phyloP scores from a whole-genome alignment of 2,329 filamentous ascomycete species.

The Fusarium burgessii region DNA sequence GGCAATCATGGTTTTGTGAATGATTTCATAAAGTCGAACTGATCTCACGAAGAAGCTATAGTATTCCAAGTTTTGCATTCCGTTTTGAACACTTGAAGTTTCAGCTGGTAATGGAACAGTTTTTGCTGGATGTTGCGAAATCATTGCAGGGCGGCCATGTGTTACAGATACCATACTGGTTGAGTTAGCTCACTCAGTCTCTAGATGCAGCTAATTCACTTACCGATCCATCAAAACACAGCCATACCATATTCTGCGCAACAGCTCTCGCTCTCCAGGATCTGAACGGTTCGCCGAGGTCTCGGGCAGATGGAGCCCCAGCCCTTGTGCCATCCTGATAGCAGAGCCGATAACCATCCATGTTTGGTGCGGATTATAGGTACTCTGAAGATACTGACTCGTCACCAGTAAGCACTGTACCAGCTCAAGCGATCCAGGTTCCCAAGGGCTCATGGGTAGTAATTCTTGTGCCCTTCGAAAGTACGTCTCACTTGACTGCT shows the following conservation, averaged over 20 bases:
- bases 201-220: not conserved
- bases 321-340: constrained; percentile 59
- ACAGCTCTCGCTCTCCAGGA: constrained; percentile 43
- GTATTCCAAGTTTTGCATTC: constrained; percentile 11
- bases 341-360: constrained; percentile 63
- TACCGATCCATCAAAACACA: constrained; percentile 56
- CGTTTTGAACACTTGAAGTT: not conserved
- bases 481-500: constrained; percentile 55
- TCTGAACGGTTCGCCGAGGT: constrained; percentile 47
- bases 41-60: constrained; percentile 52
- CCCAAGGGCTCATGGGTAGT: constrained; percentile 57
- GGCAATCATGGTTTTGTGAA: constrained; percentile 47
- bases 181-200: not conserved
- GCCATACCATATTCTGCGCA: constrained; percentile 52
- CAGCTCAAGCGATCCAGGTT: constrained; percentile 56
- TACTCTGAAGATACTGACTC: constrained; percentile 63
- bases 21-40: constrained; percentile 54
- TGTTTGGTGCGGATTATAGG: constrained; percentile 59
- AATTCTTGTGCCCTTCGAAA: constrained; percentile 58
- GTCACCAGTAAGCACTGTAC: constrained; percentile 62
- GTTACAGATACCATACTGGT: constrained; percentile 52
- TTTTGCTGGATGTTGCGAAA: constrained; percentile 45
- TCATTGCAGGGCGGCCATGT: constrained; percentile 53
- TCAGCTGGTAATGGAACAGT: constrained; percentile 46
- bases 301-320: constrained; percentile 59